Conservation (phyloP, 2,329 filamentous ascomycete species). For the Aspergillus arachidicola region DNA sequence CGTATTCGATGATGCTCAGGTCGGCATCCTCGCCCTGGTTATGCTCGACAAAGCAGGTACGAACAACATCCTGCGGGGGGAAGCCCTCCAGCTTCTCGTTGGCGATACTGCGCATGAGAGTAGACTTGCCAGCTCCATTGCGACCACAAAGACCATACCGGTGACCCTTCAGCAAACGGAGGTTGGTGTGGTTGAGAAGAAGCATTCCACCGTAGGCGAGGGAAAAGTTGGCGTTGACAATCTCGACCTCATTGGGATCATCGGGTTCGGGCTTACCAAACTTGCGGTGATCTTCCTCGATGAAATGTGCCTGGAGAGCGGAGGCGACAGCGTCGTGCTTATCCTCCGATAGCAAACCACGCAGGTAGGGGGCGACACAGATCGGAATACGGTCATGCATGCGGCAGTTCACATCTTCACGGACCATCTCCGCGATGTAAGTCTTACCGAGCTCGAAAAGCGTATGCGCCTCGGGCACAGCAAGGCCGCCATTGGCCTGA, state of each 20-base stretch:
- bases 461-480: slow-evolving; percentile 62
- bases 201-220: slow-evolving; percentile 98
- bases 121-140: slow-evolving; percentile 98
- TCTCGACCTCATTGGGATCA: slow-evolving; percentile 89
- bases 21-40: slow-evolving; percentile 98
- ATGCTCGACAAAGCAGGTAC: slow-evolving; percentile 98
- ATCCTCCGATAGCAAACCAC: slow-evolving; percentile 65
- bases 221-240: slow-evolving; percentile 97
- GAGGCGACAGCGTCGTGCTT: slow-evolving; percentile 68
- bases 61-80: slow-evolving; percentile 85
- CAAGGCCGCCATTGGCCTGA: slow-evolving; percentile 67
- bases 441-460: slow-evolving; percentile 68
- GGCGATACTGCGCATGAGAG: slow-evolving; percentile 94
- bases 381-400: slow-evolving; percentile 71
- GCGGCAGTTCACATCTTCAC: slow-evolving; percentile 84
- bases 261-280: slow-evolving; percentile 83
- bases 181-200: slow-evolving; percentile 90
- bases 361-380: slow-evolving; percentile 74
- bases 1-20: slow-evolving; percentile 91
- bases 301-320: slow-evolving; percentile 74
- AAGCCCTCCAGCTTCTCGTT: slow-evolving; percentile 97
- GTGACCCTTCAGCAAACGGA: slow-evolving; percentile 92
- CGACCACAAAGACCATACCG: slow-evolving; percentile 95
- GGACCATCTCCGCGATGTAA: slow-evolving; percentile 82
- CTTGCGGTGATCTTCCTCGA: slow-evolving; percentile 84